Base-by-base conservation (phyloP, 1,284 basidiomycete genomes). In the Cutaneotrichosporon daszewskae region DNA sequence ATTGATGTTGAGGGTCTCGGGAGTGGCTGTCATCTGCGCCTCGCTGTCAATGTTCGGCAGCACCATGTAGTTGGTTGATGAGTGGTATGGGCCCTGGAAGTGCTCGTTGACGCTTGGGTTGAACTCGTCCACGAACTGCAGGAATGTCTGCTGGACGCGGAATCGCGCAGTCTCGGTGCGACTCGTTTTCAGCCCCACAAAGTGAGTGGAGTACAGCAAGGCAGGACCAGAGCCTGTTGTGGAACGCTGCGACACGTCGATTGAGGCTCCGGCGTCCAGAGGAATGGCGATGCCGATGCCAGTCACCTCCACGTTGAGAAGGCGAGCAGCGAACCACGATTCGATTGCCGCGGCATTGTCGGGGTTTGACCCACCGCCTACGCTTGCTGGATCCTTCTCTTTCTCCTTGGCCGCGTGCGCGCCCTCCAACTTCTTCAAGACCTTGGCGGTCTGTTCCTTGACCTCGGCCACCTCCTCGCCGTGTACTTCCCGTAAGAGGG, bases 231-330 rank as follows among this genome's bases (percentile, higher is more conserved):
- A 23, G n/a, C 31, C 41, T 5, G 26, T 70, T 20, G 68, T 54
- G 13, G 69, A 57, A 33, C 76, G 76, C 13, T 82, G 66, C 29
- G 77, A 76, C 45, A 75, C 18, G 76, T 79, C 43, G 85, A 61
- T 55, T 0, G 52, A 38, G 3, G 60, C 59, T 13, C 51, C 56
- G 16, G 64, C 60, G 10, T 55, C 56, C n/a, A 73, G 73, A 1
- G 90, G 90, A 56, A 94, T 87, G 1, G 87, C 90, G 5, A 89
- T 78, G 5, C 89, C 90, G 33, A 94, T 76, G 52, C 83, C 82
- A 23, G 74, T 73, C 45, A 89, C 74, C 9, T 75, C 73, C 17
- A 94, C 71, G 12, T 77, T 74, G 42, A 92, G 72, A 32, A 78
- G 75, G 49, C 83, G 81, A 28, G 78, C 72, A 43, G 81, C 78